Evolutionary conservation across 306 rosid genomes (phyloP).

Genomic region (Lablab purpureus): DNA sequence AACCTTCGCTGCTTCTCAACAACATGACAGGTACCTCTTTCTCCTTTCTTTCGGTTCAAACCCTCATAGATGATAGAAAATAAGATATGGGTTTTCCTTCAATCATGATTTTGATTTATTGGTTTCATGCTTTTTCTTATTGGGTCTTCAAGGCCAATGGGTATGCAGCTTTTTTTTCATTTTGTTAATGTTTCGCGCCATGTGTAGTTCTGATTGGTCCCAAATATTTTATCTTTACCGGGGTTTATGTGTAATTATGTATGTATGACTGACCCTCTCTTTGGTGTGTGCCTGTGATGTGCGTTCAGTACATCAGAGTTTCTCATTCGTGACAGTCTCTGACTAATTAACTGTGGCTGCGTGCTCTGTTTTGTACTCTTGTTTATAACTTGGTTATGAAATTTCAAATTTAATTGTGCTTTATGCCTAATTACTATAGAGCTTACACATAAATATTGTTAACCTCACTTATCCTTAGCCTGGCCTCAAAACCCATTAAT

Average conservation of each 20-base stretch:
- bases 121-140: neutral
- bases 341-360: too few relatives aligned
- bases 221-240: neutral
- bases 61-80: neutral
- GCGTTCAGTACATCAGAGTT: too few relatives aligned
- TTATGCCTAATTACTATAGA: neutral
- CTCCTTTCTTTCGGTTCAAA: neutral
- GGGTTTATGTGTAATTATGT: neutral
- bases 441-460: constrained; percentile 5
- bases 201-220: neutral
- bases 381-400: too few relatives aligned
- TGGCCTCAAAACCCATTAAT: constrained; percentile 23
- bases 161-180: neutral
- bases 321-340: too few relatives aligned
- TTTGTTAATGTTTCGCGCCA: neutral
- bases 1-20: constrained; percentile 2
- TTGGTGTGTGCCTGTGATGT: too few relatives aligned
- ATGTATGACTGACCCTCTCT: neutral
- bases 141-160: neutral
- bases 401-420: too few relatives aligned
- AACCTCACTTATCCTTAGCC: constrained; percentile 12
- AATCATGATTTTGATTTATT: neutral
- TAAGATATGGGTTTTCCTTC: neutral
- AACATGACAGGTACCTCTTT: constrained; percentile 40
- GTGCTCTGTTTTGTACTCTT: too few relatives aligned